Evolutionary conservation across 306 rosid genomes (phyloP).

Genomic region (Crotalaria pallida): DNA sequence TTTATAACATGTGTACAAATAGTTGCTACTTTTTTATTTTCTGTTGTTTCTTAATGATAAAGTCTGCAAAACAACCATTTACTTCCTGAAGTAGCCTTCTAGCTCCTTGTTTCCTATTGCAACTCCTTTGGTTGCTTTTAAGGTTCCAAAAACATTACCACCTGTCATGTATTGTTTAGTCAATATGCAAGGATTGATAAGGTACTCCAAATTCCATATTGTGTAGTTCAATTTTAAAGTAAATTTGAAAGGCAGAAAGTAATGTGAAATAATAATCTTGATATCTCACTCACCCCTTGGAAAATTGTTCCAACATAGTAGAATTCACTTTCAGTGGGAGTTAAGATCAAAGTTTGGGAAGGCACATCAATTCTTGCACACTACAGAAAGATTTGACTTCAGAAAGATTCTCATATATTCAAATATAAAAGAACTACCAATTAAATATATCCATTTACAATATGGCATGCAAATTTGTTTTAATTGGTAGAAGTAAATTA

Average conservation of each 20-base stretch:
- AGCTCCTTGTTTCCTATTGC: too few species aligned
- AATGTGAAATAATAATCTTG: neutral
- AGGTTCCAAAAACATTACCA: neutral
- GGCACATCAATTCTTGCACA: slow-evolving; percentile 9
- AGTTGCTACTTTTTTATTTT: too few species aligned
- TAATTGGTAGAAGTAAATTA: too few species aligned
- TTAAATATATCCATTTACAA: too few species aligned
- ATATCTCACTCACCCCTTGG: slow-evolving; percentile 15
- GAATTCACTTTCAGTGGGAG: neutral
- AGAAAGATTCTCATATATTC: neutral
- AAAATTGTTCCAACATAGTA: slow-evolving; percentile 18
- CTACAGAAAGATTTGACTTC: slow-evolving; percentile 9
- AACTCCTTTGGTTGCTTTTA: too few species aligned
- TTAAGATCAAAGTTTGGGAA: neutral
- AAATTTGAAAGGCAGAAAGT: neutral
- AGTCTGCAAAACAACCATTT: too few species aligned
- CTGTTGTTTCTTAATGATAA: too few species aligned
- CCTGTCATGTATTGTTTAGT: slow-evolving; percentile 15
- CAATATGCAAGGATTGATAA: neutral
- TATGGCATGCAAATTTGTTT: too few species aligned
- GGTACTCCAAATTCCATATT: neutral
- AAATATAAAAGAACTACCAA: neutral
- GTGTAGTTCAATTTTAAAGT: neutral
- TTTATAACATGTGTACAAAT: too few species aligned
- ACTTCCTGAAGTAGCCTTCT: too few species aligned